These are phyloP conservation scores for Nitzschia inconspicua DNA, from an alignment of 108 stramenopile species.

Conservation along the genomic window DNA sequence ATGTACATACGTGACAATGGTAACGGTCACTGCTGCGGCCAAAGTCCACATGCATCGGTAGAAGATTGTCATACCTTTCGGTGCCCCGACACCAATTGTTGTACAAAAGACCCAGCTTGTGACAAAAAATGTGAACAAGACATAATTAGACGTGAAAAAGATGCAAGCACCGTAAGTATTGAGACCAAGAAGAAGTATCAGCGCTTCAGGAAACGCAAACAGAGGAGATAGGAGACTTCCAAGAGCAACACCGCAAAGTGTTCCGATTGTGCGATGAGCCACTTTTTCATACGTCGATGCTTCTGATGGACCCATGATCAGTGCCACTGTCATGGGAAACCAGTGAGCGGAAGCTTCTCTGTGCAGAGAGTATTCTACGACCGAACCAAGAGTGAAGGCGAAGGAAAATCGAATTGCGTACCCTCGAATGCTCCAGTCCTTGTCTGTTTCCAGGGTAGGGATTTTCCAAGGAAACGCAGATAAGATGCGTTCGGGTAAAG, in stretches of 20 bases:
- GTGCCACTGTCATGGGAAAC: conserved; percentile 6
- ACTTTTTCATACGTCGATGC: conserved; percentile 2
- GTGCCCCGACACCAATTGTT: conserved; percentile 1
- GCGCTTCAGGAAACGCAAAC: neutral
- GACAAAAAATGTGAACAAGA: conserved; percentile 2
- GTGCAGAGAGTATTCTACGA: neutral
- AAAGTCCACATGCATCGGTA: neutral
- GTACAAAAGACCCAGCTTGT: conserved; percentile 3
- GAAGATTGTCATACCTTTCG: neutral
- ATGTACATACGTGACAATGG: neutral
- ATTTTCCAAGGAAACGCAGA: neutral
- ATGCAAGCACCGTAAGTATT: neutral
- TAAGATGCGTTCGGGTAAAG: neutral
- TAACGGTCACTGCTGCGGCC: neutral
- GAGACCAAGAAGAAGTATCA: neutral
- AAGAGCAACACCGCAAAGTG: neutral
- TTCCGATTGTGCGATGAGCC: conserved; percentile 5
- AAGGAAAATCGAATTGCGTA: conserved; percentile 4
- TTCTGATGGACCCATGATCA: neutral
- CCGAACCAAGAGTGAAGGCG: neutral
- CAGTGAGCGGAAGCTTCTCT: neutral
- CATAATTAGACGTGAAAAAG: neutral
- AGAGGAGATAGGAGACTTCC: neutral
- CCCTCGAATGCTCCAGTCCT: neutral
- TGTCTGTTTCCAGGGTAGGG: neutral